These are phyloP conservation scores for Malassezia psittaci DNA, from an alignment of 1,284 basidiomycete genomes.

Conservation along the genomic window DNA sequence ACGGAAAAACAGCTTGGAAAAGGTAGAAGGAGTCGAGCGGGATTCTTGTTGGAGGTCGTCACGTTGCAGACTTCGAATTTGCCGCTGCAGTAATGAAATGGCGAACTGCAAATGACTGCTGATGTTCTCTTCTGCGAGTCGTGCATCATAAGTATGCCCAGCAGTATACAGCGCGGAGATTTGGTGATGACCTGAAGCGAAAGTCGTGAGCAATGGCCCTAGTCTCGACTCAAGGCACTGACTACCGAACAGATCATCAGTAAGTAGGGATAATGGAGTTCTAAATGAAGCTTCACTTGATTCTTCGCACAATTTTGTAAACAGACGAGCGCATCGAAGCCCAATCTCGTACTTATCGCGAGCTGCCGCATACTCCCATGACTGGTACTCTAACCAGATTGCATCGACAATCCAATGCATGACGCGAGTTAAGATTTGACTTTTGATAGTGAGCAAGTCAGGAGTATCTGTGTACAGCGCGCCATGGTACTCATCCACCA, in stretches of 20 bases:
- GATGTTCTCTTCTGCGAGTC: conserved; percentile 60
- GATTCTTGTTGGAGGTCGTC: too few species aligned
- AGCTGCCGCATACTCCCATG: conserved; percentile 69
- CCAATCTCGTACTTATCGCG: conserved; percentile 72
- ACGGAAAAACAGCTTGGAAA: conserved; percentile 7
- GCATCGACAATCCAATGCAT: conserved; percentile 67
- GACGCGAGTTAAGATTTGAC: conserved; percentile 67
- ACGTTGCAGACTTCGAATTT: too few species aligned
- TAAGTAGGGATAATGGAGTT: conserved; percentile 47
- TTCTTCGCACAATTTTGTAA: conserved; percentile 59
- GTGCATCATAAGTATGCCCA: conserved; percentile 60
- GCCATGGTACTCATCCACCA: conserved; percentile 63
- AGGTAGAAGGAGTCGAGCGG: background rate
- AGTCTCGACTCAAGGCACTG: conserved; percentile 58
- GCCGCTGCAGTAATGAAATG: conserved; percentile 11
- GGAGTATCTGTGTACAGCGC: conserved; percentile 54
- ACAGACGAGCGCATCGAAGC: conserved; percentile 58
- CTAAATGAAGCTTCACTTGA: conserved; percentile 10
- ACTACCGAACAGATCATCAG: conserved; percentile 61
- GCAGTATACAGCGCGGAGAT: conserved; percentile 57
- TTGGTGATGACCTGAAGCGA: conserved; percentile 58
- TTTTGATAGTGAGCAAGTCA: conserved; percentile 60
- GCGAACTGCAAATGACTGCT: conserved; percentile 59
- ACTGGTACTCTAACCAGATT: conserved; percentile 70
- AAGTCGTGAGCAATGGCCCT: conserved; percentile 61